phyloP scores from a whole-genome alignment of 2,329 filamentous ascomycete genomes.

The Onygenales sp. region DNA sequence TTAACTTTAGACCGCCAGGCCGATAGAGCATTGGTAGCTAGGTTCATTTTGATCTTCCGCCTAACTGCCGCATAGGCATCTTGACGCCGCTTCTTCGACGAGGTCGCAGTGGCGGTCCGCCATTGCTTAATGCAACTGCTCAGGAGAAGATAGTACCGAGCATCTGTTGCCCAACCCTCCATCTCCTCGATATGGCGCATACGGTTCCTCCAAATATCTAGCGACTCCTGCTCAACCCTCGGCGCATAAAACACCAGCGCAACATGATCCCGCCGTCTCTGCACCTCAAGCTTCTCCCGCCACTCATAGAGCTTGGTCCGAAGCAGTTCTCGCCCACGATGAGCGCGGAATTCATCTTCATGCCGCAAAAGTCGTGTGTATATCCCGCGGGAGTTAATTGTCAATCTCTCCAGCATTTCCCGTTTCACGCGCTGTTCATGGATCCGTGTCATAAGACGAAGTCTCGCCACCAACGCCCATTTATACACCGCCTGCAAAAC shows the following conservation, averaged over 20 bases:
- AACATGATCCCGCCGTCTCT: constrained; percentile 31
- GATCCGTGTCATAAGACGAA: constrained; percentile 29
- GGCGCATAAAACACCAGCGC: constrained; percentile 36
- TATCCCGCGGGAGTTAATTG: constrained; percentile 27
- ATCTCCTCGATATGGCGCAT: constrained; percentile 37
- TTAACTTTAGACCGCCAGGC: constrained; percentile 28
- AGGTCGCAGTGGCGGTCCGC: constrained; percentile 41
- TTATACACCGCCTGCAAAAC: constrained; percentile 49
- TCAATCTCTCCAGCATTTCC: constrained; percentile 30
- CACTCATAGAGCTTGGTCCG: constrained; percentile 27
- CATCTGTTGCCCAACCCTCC: constrained; percentile 45
- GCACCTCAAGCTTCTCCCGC: constrained; percentile 27
- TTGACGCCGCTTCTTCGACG: constrained; percentile 43
- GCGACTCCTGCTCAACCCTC: constrained; percentile 30
- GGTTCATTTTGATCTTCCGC: constrained; percentile 43
- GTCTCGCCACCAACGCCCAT: constrained; percentile 48
- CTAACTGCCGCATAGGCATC: constrained; percentile 48
- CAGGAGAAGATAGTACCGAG: constrained; percentile 47
- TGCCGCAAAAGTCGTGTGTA: constrained; percentile 28
- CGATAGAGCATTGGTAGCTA: constrained; percentile 37
- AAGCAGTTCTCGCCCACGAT: constrained; percentile 24
- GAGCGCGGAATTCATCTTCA: constrained; percentile 26
- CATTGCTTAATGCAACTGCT: constrained; percentile 42
- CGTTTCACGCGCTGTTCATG: constrained; percentile 31
- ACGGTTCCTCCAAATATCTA: constrained; percentile 29